phyloP scores from a whole-genome alignment of 305 asterid genomes.

The Solanum hybrid region DNA sequence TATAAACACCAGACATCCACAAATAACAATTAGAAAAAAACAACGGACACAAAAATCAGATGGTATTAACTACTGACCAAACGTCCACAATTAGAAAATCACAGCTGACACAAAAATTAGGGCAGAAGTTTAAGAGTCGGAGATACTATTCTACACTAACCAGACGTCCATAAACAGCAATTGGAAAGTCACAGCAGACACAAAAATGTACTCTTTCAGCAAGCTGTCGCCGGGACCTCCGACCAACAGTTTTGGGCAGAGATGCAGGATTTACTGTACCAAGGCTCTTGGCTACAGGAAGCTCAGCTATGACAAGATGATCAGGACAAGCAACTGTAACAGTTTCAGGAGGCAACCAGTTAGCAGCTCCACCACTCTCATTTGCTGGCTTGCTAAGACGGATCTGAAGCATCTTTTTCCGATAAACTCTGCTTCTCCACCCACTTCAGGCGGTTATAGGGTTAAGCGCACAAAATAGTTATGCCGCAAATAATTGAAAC shows the following conservation, averaged over 20 bases:
- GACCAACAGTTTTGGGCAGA: conserved; percentile 57
- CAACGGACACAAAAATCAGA: not conserved
- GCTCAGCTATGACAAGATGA: conserved; percentile 55
- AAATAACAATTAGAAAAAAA: not conserved
- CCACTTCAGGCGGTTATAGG: not conserved
- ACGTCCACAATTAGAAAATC: not conserved
- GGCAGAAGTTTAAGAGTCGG: not conserved
- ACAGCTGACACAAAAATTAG: not conserved
- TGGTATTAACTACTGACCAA: not conserved
- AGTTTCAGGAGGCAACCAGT: not conserved
- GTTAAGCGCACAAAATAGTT: not conserved
- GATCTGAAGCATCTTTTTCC: not conserved
- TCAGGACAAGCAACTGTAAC: not conserved
- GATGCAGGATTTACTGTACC: conserved; percentile 50
- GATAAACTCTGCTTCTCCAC: not conserved
- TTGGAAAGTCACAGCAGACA: conserved; percentile 75
- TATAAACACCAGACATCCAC: not conserved
- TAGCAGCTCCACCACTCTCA: not conserved
- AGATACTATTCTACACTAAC: conserved; percentile 23
- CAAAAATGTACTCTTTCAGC: conserved; percentile 29
- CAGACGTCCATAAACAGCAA: conserved; percentile 87
- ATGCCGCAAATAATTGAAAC: not conserved
- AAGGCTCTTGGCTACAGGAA: conserved; percentile 86
- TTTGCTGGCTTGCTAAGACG: not conserved
- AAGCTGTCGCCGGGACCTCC: conserved; percentile 29